A percentile compares a stretch with the other conserved stretches of the same genome.
phyloP scores from a whole-genome alignment of 495 filamentous ascomycete species.

The Entonaema liquescens region DNA sequence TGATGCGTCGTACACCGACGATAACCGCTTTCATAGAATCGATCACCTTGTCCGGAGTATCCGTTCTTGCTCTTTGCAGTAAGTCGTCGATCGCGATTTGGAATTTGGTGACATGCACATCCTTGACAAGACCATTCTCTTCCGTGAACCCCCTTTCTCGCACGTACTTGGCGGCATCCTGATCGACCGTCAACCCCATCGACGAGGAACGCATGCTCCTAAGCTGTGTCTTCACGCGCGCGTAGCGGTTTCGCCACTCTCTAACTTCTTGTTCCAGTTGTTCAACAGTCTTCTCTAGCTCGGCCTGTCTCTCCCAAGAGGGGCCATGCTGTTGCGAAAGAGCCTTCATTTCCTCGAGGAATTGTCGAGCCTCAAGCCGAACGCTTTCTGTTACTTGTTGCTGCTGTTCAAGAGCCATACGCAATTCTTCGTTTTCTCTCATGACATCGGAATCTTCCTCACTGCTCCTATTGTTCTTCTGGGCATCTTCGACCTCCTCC shows the following conservation, averaged over 20 bases:
- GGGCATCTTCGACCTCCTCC: slow-evolving; percentile 68
- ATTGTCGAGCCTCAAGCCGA: slow-evolving; percentile 81
- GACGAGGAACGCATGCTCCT: slow-evolving; percentile 83
- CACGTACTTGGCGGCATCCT: slow-evolving; percentile 68
- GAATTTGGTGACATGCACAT: slow-evolving; percentile 93
- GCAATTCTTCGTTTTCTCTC: slow-evolving; percentile 75
- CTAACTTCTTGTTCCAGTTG: slow-evolving; percentile 81
- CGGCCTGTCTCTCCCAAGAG: slow-evolving; percentile 83
- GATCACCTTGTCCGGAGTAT: slow-evolving; percentile 76
- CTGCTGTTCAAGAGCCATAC: slow-evolving; percentile 74
- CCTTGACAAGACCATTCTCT: slow-evolving; percentile 80
- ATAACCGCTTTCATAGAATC: slow-evolving; percentile 85
- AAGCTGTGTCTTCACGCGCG: slow-evolving; percentile 84
- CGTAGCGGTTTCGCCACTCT: slow-evolving; percentile 90
- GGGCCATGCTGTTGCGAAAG: slow-evolving; percentile 80
- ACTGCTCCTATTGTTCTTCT: slow-evolving; percentile 40
- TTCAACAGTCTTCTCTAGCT: slow-evolving; percentile 74
- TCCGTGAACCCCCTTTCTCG: slow-evolving; percentile 77
- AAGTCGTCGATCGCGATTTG: slow-evolving; percentile 95
- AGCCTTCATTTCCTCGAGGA: slow-evolving; percentile 86
- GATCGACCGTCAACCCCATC: slow-evolving; percentile 71
- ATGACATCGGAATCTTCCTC: slow-evolving; percentile 68
- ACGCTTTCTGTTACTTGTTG: slow-evolving; percentile 90
- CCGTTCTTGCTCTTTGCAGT: slow-evolving; percentile 74
- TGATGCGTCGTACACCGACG: slow-evolving; percentile 79